These are phyloP conservation scores for Rosa chinensis DNA, from an alignment of 306 rosid genomes.

Conservation along the genomic window DNA sequence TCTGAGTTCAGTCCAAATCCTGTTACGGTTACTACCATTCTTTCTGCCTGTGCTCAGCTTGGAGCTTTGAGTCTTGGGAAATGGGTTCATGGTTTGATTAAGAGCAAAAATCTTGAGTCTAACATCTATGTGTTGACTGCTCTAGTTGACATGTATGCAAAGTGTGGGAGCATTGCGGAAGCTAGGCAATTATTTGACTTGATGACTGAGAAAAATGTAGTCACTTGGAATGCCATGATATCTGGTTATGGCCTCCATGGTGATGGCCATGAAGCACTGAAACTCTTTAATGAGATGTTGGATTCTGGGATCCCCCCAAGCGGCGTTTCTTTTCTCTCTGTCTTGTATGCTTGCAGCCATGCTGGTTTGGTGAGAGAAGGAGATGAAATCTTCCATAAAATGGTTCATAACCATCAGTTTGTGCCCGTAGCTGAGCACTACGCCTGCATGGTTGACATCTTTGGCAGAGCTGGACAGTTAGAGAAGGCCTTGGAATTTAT, in stretches of 20 bases:
- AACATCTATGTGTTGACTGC: constrained; percentile 80
- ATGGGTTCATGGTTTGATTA: constrained; percentile 79
- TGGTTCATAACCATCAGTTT: constrained; percentile 64
- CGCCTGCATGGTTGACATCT: constrained; percentile 97
- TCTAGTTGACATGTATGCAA: constrained; percentile 88
- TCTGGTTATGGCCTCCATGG: constrained; percentile 96
- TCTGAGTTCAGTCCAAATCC: constrained; percentile 68
- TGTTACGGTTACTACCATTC: constrained; percentile 72
- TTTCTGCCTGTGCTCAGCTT: constrained; percentile 96
- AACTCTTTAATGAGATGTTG: constrained; percentile 74
- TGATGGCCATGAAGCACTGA: constrained; percentile 70
- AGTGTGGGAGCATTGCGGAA: constrained; percentile 78
- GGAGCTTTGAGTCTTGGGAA: constrained; percentile 83
- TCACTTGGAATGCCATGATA: constrained; percentile 97
- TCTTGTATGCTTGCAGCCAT: constrained; percentile 94
- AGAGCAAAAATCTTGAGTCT: constrained; percentile 62
- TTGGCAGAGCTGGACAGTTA: constrained; percentile 85
- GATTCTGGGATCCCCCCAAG: constrained; percentile 54
- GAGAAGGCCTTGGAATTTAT: constrained; percentile 75
- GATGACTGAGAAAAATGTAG: constrained; percentile 68
- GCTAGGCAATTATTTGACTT: constrained; percentile 73
- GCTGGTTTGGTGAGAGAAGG: constrained; percentile 89
- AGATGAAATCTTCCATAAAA: constrained; percentile 59
- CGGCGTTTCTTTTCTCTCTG: constrained; percentile 74
- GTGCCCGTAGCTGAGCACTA: constrained; percentile 79